These are phyloP conservation scores for Fusarium piperis DNA, from an alignment of 2,329 filamentous ascomycete genomes.

Conservation along the genomic window DNA sequence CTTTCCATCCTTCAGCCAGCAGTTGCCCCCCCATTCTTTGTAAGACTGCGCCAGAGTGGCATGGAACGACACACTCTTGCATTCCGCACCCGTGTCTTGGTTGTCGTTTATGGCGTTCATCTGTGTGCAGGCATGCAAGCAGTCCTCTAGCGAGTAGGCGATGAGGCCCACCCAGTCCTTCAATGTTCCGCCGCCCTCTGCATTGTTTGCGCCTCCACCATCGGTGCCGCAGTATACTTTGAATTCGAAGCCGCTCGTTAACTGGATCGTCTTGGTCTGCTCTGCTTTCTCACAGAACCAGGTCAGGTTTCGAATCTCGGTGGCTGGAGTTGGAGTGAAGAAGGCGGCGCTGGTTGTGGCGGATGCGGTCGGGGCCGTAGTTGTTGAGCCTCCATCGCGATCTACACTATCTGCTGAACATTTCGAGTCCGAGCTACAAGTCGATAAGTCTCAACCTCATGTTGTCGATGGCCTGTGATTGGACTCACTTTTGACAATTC, in stretches of 20 bases:
- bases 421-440: neutral
- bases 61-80: neutral
- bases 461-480: neutral
- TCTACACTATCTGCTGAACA: neutral
- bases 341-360: neutral
- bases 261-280: neutral
- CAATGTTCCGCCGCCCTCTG: neutral
- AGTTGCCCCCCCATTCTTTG: neutral
- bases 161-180: neutral
- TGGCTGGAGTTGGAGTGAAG: neutral
- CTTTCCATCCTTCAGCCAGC: neutral
- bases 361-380: neutral
- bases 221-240: neutral
- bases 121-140: neutral
- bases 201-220: neutral
- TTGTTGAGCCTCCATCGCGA: neutral
- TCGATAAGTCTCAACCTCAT: neutral
- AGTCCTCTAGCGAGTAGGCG: neutral
- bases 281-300: neutral
- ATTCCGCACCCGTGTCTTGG: neutral
- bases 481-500: neutral
- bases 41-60: neutral
- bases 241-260: neutral
- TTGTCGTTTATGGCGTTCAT: neutral
- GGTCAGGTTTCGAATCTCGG: neutral